Percentiles rank a stretch among this genome's conserved stretches.
Conservation (phyloP, 2,329 filamentous ascomycete species). For the Aspergillus calidoustus region DNA sequence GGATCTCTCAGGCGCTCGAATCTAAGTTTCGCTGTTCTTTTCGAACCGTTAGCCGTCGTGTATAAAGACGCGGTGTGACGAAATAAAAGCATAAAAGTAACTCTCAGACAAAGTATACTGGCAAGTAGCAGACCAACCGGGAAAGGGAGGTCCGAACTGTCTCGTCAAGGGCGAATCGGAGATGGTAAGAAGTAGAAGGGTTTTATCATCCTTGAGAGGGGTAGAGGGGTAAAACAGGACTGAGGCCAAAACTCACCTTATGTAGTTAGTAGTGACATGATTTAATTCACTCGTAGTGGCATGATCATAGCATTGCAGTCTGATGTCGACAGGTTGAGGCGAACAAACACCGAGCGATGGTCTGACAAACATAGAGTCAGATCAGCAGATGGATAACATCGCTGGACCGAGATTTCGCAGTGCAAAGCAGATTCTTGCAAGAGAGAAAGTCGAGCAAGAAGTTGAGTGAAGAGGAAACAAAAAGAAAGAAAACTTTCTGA, state of each 20-base stretch:
- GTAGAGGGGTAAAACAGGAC: constrained; percentile 25
- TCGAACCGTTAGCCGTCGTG: constrained; percentile 15
- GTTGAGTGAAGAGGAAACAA: constrained; percentile 13
- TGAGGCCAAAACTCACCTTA: constrained; percentile 31
- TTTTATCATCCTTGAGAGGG: constrained; percentile 62
- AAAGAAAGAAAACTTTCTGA: constrained; percentile 17
- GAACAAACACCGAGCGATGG: background rate
- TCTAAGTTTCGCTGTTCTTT: background rate
- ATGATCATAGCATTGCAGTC: constrained; percentile 11
- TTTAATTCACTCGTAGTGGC: constrained; percentile 3
- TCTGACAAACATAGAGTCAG: background rate
- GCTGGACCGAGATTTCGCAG: background rate
- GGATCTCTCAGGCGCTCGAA: background rate
- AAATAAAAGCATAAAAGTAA: constrained; percentile 16
- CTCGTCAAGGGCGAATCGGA: constrained; percentile 72
- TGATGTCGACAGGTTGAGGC: background rate
- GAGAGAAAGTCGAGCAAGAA: constrained; percentile 24
- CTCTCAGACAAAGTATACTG: constrained; percentile 71
- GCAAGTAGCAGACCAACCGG: constrained; percentile 72
- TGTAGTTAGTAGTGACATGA: constrained; percentile 6
- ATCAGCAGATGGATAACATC: background rate
- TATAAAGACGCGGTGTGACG: background rate
- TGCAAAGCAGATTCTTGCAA: background rate
- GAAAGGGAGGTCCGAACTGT: constrained; percentile 63
- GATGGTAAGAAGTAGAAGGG: constrained; percentile 65